Evolutionary conservation across 2,329 filamentous ascomycete species (phyloP).

Genomic region (Colletotrichum somersetense): DNA sequence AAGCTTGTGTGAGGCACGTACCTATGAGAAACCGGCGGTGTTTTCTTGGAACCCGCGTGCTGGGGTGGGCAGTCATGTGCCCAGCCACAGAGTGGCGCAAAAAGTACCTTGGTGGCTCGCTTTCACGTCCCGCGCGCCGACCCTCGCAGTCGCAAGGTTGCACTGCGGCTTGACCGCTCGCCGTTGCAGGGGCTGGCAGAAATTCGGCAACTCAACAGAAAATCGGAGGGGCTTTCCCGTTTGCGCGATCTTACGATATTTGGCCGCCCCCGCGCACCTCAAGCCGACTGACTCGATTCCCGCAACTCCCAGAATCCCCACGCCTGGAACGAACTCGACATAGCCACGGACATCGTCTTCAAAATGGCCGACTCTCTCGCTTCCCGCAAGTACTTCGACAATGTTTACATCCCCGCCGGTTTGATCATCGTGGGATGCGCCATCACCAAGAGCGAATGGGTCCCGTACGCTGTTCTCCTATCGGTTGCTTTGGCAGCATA

Average conservation of each 20-base stretch:
- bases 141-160: constrained; percentile 14
- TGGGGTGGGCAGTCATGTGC: not conserved
- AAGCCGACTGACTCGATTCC: not conserved
- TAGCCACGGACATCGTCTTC: constrained; percentile 22
- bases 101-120: not conserved
- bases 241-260: constrained; percentile 38
- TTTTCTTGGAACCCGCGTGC: too few relatives aligned
- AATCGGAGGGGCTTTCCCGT: constrained; percentile 40
- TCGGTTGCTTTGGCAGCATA: constrained; percentile 75
- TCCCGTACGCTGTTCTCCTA: constrained; percentile 76
- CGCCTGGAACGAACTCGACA: constrained; percentile 7
- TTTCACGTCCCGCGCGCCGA: constrained; percentile 11
- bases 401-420: constrained; percentile 85
- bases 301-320: constrained; percentile 17
- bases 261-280: constrained; percentile 20
- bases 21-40: too few relatives aligned
- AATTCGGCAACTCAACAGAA: constrained; percentile 39
- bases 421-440: constrained; percentile 81
- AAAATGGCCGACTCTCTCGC: constrained; percentile 56
- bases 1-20: too few relatives aligned
- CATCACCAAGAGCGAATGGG: constrained; percentile 84
- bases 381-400: constrained; percentile 77
- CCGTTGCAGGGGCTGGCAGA: constrained; percentile 33
- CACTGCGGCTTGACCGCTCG: constrained; percentile 33
- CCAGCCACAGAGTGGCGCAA: not conserved